These are phyloP conservation scores for Paramecium caudatum DNA, from an alignment of 73 alveolate genomes.

Conservation along the genomic window DNA sequence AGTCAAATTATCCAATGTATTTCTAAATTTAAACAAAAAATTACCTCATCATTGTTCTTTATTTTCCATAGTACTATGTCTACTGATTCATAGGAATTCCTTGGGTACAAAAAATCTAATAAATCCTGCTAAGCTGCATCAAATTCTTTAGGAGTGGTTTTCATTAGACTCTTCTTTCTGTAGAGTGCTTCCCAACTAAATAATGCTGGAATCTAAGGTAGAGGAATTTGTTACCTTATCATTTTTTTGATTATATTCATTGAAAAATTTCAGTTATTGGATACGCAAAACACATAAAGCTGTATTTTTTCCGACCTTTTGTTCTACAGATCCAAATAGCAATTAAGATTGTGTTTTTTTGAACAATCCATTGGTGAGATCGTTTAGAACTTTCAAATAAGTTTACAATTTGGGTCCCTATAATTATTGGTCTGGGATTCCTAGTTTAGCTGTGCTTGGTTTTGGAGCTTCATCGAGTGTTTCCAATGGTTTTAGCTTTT, in stretches of 20 bases:
- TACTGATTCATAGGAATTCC: constrained; percentile 11
- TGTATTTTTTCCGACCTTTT: not conserved
- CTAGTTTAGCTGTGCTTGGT: not conserved
- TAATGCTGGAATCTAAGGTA: constrained; percentile 9
- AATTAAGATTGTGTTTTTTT: constrained; percentile 58
- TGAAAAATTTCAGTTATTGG: constrained; percentile 44
- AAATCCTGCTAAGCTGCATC: not conserved
- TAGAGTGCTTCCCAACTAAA: constrained; percentile 60
- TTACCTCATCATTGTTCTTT: constrained; percentile 62
- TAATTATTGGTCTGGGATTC: not conserved
- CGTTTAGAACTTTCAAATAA: constrained; percentile 41
- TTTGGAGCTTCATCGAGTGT: not conserved
- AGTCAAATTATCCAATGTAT: constrained; percentile 39
- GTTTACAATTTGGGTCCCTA: constrained; percentile 57
- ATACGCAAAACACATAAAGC: constrained; percentile 56
- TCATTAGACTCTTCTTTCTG: not conserved
- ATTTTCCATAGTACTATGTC: constrained; percentile 29
- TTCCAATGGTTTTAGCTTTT: constrained; percentile 21
- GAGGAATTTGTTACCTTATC: constrained; percentile 16
- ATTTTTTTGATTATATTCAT: constrained; percentile 36
- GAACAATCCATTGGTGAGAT: constrained; percentile 31
- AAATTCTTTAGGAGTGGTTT: constrained; percentile 28
- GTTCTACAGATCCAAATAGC: constrained; percentile 62
- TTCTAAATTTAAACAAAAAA: not conserved
- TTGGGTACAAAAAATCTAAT: constrained; percentile 14